Conservation (phyloP, 805 yeast species). For the Pichia cephalocereana region DNA sequence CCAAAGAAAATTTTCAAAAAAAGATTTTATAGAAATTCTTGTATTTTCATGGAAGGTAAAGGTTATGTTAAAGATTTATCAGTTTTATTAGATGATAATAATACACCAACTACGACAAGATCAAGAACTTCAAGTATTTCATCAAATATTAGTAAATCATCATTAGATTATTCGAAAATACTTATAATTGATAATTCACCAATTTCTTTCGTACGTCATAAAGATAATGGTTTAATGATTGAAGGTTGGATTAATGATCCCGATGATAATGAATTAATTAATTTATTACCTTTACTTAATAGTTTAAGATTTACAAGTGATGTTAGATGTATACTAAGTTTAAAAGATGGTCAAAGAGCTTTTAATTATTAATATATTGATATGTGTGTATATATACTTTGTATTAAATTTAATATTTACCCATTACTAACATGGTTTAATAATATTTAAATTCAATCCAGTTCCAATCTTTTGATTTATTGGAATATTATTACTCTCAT, state of each 20-base stretch:
- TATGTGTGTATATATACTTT: neutral
- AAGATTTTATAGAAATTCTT: constrained; percentile 71
- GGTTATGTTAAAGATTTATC: constrained; percentile 79
- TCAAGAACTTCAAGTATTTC: constrained; percentile 9
- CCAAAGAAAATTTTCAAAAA: constrained; percentile 35
- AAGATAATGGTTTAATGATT: constrained; percentile 81
- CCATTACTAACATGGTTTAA: constrained; percentile 28
- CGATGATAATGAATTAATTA: constrained; percentile 74
- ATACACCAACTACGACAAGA: neutral
- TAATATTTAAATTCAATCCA: constrained; percentile 50
- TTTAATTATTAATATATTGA: constrained; percentile 27
- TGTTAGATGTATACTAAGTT: constrained; percentile 67
- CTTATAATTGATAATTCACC: constrained; percentile 91
- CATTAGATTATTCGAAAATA: constrained; percentile 53
- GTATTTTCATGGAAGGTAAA: constrained; percentile 66
- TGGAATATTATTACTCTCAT: neutral
- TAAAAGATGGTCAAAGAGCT: constrained; percentile 62
- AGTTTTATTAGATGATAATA: constrained; percentile 9
- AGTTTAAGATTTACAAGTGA: constrained; percentile 76
- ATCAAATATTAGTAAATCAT: constrained; percentile 4
- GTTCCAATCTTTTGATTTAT: neutral
- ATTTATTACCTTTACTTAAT: constrained; percentile 69
- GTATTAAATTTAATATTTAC: neutral
- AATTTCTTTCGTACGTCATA: constrained; percentile 73
- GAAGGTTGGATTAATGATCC: constrained; percentile 99